phyloP scores from a whole-genome alignment of 805 yeast genomes.

The Tetrapisispora iriomotensis region DNA sequence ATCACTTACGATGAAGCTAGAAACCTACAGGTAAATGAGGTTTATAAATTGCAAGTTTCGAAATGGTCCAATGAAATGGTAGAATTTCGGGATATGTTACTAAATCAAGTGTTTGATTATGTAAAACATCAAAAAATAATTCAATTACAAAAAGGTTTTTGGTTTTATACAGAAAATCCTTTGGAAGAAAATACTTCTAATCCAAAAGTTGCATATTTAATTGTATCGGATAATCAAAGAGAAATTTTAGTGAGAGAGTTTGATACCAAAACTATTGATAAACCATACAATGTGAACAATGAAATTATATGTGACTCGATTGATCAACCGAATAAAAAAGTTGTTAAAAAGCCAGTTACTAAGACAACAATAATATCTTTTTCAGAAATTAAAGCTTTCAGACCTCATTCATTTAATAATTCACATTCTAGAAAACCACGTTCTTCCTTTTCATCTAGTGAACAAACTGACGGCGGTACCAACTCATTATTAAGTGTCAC shows the following conservation, averaged over 20 bases:
- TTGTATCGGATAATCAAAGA: constrained; percentile 58
- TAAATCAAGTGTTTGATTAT: constrained; percentile 53
- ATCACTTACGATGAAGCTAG: constrained; percentile 39
- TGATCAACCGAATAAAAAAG: neutral
- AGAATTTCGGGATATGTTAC: constrained; percentile 41
- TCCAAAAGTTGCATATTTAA: constrained; percentile 43
- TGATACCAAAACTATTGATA: constrained; percentile 34
- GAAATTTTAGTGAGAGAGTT: constrained; percentile 53
- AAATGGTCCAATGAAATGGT: constrained; percentile 39
- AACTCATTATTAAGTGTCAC: no score
- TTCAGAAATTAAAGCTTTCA: constrained; percentile 41
- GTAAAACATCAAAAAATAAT: constrained; percentile 68
- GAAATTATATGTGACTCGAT: constrained; percentile 21
- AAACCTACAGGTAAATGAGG: constrained; percentile 39
- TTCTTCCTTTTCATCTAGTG: no score
- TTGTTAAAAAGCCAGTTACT: constrained; percentile 2
- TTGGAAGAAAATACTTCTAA: constrained; percentile 16
- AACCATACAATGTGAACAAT: constrained; percentile 54
- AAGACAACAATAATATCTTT: constrained; percentile 39
- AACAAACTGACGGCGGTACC: no score
- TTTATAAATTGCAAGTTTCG: constrained; percentile 30
- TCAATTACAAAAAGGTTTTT: constrained; percentile 64
- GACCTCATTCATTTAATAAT: constrained; percentile 37
- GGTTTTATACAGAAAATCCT: constrained; percentile 66
- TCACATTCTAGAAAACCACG: neutral